Conservation (phyloP, 2,329 filamentous ascomycete genomes). For the Fusarium fujikuroi region DNA sequence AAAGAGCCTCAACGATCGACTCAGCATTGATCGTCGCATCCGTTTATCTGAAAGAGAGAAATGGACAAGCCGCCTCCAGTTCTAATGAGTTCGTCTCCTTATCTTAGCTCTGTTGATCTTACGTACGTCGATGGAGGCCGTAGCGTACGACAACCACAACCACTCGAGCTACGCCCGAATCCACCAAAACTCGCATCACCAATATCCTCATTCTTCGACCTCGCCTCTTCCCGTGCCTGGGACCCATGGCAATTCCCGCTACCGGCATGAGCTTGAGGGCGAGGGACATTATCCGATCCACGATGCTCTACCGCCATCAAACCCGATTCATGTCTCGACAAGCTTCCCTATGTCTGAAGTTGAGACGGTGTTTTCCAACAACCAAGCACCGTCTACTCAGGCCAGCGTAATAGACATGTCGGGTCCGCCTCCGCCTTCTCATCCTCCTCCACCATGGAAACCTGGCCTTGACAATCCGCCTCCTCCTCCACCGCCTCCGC, state of each 20-base stretch:
- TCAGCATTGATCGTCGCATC: slow-evolving; percentile 21
- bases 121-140: slow-evolving; percentile 35
- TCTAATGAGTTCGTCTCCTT: slow-evolving; percentile 32
- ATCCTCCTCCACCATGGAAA: slow-evolving; percentile 20
- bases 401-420: slow-evolving; percentile 41
- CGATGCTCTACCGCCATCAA: slow-evolving; percentile 25
- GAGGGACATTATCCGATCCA: slow-evolving; percentile 20
- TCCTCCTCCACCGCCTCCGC: neutral
- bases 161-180: slow-evolving; percentile 23
- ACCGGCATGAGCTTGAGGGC: slow-evolving; percentile 8
- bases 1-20: slow-evolving; percentile 32
- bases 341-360: slow-evolving; percentile 44
- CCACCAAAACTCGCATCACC: slow-evolving; percentile 18
- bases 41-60: slow-evolving; percentile 31
- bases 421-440: slow-evolving; percentile 35
- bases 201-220: slow-evolving; percentile 9
- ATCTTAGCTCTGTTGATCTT: slow-evolving; percentile 29
- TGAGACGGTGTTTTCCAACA: slow-evolving; percentile 43
- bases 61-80: slow-evolving; percentile 33
- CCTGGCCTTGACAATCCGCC: slow-evolving; percentile 1
- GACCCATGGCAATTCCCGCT: slow-evolving; percentile 19
- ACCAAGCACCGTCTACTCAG: slow-evolving; percentile 45
- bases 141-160: slow-evolving; percentile 28
- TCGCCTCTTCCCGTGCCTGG: slow-evolving; percentile 30
- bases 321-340: slow-evolving; percentile 23